Evolutionary conservation across 176 grass and related monocot species (phyloP).

Genomic region (Oryza glaberrima): DNA sequence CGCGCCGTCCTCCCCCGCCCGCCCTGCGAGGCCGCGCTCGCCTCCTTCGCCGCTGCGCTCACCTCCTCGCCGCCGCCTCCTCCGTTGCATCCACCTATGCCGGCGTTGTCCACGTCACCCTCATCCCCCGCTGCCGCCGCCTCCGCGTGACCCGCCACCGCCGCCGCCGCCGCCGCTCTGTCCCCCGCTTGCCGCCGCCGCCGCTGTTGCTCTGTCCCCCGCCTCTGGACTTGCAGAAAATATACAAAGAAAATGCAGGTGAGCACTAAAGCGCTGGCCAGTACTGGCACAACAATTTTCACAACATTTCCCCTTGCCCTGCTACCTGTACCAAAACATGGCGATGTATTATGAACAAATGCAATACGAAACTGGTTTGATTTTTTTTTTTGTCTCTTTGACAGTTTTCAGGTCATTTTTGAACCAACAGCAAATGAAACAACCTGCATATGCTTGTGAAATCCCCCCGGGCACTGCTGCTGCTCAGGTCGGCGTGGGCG

Average conservation of each 20-base stretch:
- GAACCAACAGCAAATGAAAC: not conserved
- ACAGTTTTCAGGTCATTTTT: not conserved
- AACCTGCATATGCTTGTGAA: not conserved
- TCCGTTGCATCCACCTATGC: too few relatives aligned
- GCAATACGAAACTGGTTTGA: not conserved
- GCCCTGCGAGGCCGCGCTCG: too few relatives aligned
- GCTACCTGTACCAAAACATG: conserved; percentile 14
- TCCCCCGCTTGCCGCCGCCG: too few relatives aligned
- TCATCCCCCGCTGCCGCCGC: too few relatives aligned
- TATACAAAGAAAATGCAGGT: conserved; percentile 36
- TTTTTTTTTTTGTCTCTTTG: too few relatives aligned
- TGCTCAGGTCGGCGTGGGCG: conserved; percentile 44
- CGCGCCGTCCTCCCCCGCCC: too few relatives aligned
- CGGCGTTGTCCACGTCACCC: too few relatives aligned
- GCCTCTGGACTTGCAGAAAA: conserved; percentile 29
- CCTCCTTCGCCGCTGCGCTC: too few relatives aligned
- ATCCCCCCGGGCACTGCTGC: conserved; percentile 34
- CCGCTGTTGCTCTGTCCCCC: too few relatives aligned
- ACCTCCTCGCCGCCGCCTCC: too few relatives aligned
- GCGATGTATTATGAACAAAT: not conserved
- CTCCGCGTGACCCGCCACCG: too few relatives aligned
- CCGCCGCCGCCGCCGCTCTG: too few relatives aligned
- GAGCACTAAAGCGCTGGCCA: not conserved
- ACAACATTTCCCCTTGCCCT: not conserved
- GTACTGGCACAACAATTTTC: conserved; percentile 32